Percentiles rank a stretch among this genome's conserved stretches.
These are phyloP conservation scores for Backusella tuberculispora DNA, from an alignment of 192 early-diverging fungal genomes.

Conservation along the genomic window DNA sequence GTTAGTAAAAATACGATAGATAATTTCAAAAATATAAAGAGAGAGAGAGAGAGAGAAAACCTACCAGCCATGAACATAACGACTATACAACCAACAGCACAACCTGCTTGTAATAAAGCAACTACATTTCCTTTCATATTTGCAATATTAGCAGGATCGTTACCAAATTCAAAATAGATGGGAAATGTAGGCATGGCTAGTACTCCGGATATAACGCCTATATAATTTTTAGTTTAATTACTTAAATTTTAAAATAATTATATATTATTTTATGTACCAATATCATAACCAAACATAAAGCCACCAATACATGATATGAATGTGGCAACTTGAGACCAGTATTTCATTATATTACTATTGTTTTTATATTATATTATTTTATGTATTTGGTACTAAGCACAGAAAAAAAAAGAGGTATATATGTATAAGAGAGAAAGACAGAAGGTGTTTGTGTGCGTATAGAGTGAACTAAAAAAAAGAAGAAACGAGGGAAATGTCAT, in stretches of 20 bases:
- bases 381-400: neutral
- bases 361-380: neutral
- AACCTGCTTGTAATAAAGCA: constrained; percentile 42
- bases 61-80: constrained; percentile 45
- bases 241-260: neutral
- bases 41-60: neutral
- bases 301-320: constrained; percentile 61
- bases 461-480: neutral
- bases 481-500: neutral
- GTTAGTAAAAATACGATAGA: constrained; percentile 15
- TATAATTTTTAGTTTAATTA: neutral
- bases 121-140: constrained; percentile 35
- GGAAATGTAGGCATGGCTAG: constrained; percentile 58
- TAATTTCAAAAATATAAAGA: neutral
- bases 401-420: neutral
- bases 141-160: constrained; percentile 8
- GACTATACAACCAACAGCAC: constrained; percentile 43
- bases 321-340: constrained; percentile 40
- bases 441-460: neutral
- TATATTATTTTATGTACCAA: constrained; percentile 2
- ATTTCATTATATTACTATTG: constrained; percentile 19
- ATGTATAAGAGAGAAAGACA: neutral
- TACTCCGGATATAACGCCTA: constrained; percentile 61
- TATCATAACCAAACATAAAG: constrained; percentile 52
- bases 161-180: constrained; percentile 38